Conservation (phyloP, 495 filamentous ascomycete species). For the Pyrenopolyporus hunteri region DNA sequence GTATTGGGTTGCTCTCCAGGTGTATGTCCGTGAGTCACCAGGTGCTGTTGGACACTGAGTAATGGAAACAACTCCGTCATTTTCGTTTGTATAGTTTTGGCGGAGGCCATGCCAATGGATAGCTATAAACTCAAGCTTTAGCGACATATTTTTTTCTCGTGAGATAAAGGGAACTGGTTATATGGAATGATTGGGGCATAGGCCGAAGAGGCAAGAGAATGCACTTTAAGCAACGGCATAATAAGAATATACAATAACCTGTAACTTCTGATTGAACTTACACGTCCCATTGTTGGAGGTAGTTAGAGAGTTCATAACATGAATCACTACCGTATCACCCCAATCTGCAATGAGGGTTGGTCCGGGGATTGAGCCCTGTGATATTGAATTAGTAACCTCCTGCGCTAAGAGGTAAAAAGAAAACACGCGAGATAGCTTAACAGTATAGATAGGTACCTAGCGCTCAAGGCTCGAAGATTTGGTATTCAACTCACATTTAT, state of each 20-base stretch:
- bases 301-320: constrained; percentile 30
- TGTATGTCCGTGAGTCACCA: constrained; percentile 58
- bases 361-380: constrained; percentile 48
- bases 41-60: constrained; percentile 58
- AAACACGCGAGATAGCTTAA: too few species aligned
- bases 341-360: constrained; percentile 51
- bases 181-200: too few species aligned
- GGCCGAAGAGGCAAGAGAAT: too few species aligned
- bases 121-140: constrained; percentile 6
- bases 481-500: constrained; percentile 44
- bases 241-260: not conserved
- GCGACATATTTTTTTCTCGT: too few species aligned
- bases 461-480: not conserved
- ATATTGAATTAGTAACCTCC: not conserved
- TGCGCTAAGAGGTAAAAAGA: not conserved
- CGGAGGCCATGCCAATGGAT: constrained; percentile 64
- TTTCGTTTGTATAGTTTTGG: constrained; percentile 44
- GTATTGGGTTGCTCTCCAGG: constrained; percentile 59
- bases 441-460: not conserved
- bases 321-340: constrained; percentile 52
- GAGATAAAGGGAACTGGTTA: too few species aligned
- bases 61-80: constrained; percentile 53
- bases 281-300: constrained; percentile 34
- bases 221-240: not conserved
- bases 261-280: constrained; percentile 2